Conservation (phyloP, 202 grass and related monocot species). For the Saccharum hybrid region DNA sequence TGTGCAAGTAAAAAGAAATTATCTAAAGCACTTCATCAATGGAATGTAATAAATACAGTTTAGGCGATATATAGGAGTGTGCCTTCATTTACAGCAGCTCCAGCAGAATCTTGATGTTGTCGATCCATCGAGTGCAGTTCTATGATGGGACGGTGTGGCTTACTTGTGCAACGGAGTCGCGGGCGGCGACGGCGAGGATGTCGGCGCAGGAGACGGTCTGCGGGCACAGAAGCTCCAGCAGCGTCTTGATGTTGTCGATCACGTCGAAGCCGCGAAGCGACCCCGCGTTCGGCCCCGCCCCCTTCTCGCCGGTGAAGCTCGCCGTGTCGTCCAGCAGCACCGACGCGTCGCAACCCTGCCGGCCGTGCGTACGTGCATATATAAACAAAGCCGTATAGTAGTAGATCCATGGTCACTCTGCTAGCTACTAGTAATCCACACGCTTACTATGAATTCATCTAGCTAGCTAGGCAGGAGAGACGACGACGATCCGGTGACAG, state of each 20-base stretch:
- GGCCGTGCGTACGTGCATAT: no score
- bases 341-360: conserved; percentile 68
- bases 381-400: no score
- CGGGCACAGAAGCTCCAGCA: conserved; percentile 44
- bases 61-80: no score
- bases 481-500: no score
- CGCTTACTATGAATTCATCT: not conserved
- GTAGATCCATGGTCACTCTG: no score
- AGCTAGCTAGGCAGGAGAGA: not conserved
- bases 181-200: conserved; percentile 72
- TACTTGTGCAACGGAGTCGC: conserved; percentile 48
- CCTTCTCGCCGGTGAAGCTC: conserved; percentile 66
- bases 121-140: not conserved
- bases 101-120: no score
- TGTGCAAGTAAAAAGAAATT: no score
- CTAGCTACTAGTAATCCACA: not conserved
- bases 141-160: no score
- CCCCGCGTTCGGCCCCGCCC: conserved; percentile 50
- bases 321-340: conserved; percentile 62
- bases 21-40: no score
- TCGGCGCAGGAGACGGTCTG: conserved; percentile 83
- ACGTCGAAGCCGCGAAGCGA: conserved; percentile 64
- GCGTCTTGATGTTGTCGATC: conserved; percentile 59
- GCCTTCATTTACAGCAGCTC: not conserved
- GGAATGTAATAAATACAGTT: no score